Conservation (phyloP, 2,329 filamentous ascomycete genomes). For the Clathrospora elynae region DNA sequence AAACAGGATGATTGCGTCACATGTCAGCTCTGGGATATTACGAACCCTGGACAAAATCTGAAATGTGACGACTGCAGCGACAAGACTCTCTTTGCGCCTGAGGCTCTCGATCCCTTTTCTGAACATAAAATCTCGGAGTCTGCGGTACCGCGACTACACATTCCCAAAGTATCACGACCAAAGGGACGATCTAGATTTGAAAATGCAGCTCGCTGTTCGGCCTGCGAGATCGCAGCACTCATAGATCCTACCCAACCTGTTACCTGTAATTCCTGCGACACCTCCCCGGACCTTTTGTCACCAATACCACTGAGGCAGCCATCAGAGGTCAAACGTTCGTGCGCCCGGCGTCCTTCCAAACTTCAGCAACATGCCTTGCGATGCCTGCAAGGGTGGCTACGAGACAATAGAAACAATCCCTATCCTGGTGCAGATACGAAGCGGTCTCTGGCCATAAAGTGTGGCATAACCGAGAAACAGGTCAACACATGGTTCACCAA, state of each 20-base stretch:
- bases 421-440: slow-evolving; percentile 42
- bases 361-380: slow-evolving; percentile 37
- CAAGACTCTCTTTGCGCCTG: slow-evolving; percentile 6
- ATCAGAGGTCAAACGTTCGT: slow-evolving; percentile 34
- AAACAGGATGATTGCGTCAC: slow-evolving; percentile 20
- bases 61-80: slow-evolving; percentile 31
- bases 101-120: neutral
- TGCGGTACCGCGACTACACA: slow-evolving; percentile 14
- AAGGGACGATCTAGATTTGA: neutral
- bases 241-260: slow-evolving; percentile 18
- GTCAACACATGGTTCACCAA: slow-evolving; percentile 47
- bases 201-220: slow-evolving; percentile 23
- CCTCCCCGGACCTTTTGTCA: slow-evolving; percentile 11
- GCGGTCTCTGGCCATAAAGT: slow-evolving; percentile 34
- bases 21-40: slow-evolving; percentile 34
- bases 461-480: slow-evolving; percentile 44
- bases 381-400: slow-evolving; percentile 38
- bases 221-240: slow-evolving; percentile 28
- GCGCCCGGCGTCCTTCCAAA: slow-evolving; percentile 36
- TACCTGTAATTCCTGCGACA: slow-evolving; percentile 23
- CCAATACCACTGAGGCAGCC: slow-evolving; percentile 13
- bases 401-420: slow-evolving; percentile 36
- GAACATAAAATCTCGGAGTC: slow-evolving; percentile 4
- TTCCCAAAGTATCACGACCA: slow-evolving; percentile 10
- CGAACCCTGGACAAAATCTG: slow-evolving; percentile 26